Base-by-base conservation (phyloP, 805 yeast species). In the Saccharomycopsis fermentans region DNA sequence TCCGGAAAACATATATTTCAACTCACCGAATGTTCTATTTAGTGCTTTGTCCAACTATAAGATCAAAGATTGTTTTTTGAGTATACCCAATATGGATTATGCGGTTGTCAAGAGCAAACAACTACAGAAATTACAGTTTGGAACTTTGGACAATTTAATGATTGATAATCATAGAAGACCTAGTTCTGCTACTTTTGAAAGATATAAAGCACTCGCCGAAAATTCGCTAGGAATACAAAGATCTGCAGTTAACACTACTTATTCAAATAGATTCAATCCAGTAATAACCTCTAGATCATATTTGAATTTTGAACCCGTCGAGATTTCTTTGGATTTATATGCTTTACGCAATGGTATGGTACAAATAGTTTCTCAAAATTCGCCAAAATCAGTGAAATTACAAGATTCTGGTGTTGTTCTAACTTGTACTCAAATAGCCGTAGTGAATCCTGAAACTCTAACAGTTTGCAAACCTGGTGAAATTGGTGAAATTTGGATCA, bases 401-500 rank as follows among this genome's bases (percentile, higher is more conserved):
- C 96, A 90, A 67, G 99, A 94, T 67, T 88, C 96, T 0, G 99
- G 99, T 12, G 87, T 92, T 77, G 97, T 91, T 0, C 95, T 97
- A 0, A 91, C 90, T 8, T 88, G 96, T 68, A 89, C 98, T 0
- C 96, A 91, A 67, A 81, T 94, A 36, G 94, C 96, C 0, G 87
- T 94, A 60, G 97, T 94, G 2, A 94, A 94, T 64, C 99, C 99
- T 1, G 97, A 94, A 68, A 92, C 97, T 0, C 71, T 79, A 52
- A 74, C 76, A 57, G 74, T 90, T 12, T 92, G 99, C 68, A 81
- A 80, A 59, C 84, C 84, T 55, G 97, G 98, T 6, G 99, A 94
- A 70, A 83, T 82, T 69, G 99, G 99, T 36, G 99, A 94, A 71
- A 90, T 94, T 43, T 94, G 98, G 98, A 95, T 92, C 1, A 81